These are phyloP conservation scores for Heterobasidion occidentale DNA, from an alignment of 1,284 basidiomycete genomes.

Conservation along the genomic window DNA sequence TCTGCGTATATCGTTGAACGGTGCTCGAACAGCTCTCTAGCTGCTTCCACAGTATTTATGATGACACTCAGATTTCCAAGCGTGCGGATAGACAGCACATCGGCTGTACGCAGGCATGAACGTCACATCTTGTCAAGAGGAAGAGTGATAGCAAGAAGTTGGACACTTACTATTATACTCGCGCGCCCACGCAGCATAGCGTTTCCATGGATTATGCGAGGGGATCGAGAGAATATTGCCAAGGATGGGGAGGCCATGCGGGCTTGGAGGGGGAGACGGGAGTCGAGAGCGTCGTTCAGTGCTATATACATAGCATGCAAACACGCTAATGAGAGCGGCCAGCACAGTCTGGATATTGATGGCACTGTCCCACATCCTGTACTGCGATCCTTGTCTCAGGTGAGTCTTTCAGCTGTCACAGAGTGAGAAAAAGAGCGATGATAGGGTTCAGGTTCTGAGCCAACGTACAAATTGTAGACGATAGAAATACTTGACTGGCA, in stretches of 20 bases:
- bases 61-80: not conserved
- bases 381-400: too few relatives aligned
- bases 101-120: not conserved
- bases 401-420: too few relatives aligned
- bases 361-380: too few relatives aligned
- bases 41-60: conserved; percentile 4
- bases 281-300: not conserved
- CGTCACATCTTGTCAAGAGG: not conserved
- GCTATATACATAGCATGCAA: not conserved
- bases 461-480: too few relatives aligned
- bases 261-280: not conserved
- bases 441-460: too few relatives aligned
- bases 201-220: not conserved
- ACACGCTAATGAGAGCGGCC: not conserved
- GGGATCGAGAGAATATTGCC: not conserved
- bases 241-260: not conserved
- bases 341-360: not conserved
- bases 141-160: too few relatives aligned
- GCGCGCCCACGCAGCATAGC: not conserved
- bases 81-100: not conserved
- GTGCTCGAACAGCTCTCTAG: conserved; percentile 2
- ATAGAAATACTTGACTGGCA: too few relatives aligned
- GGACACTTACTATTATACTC: not conserved
- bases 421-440: too few relatives aligned
- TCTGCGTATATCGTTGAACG: conserved; percentile 6